Evolutionary conservation across 2,329 filamentous ascomycete species (phyloP).

Genomic region (Exophiala phaeomuriformis): DNA sequence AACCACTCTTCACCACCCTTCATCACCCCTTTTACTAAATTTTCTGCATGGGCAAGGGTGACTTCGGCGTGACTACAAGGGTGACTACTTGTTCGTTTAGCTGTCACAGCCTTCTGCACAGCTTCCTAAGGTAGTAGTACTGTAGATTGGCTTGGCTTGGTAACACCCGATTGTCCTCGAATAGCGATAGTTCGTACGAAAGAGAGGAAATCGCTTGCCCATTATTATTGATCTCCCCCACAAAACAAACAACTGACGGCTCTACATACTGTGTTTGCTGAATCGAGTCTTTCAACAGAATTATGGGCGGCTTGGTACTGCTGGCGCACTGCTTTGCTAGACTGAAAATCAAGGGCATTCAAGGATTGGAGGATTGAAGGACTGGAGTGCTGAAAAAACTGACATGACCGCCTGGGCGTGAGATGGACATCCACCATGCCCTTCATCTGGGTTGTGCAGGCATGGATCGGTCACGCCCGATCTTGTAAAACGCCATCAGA

Average conservation of each 20-base stretch:
- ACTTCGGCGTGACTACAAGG: background rate
- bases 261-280: slow-evolving; percentile 1
- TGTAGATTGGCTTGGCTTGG: background rate
- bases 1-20: background rate
- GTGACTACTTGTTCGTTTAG: background rate
- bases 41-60: slow-evolving; percentile 6
- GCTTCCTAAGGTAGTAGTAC: background rate
- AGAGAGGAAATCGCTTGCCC: slow-evolving; percentile 2
- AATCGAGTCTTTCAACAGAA: background rate
- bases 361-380: too few relatives aligned
- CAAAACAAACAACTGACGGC: background rate
- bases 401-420: slow-evolving; percentile 2
- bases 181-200: too few relatives aligned
- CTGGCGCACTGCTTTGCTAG: slow-evolving; percentile 8
- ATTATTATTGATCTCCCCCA: background rate
- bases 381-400: background rate
- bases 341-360: too few relatives aligned
- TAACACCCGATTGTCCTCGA: too few relatives aligned
- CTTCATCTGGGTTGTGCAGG: slow-evolving; percentile 1
- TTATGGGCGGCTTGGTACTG: slow-evolving; percentile 10
- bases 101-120: background rate
- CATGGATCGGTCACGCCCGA: slow-evolving; percentile 2
- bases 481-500: slow-evolving; percentile 1
- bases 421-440: background rate
- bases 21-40: slow-evolving; percentile 8